Base-by-base conservation (phyloP, 306 rosid species). In the Cicer arietinum region DNA sequence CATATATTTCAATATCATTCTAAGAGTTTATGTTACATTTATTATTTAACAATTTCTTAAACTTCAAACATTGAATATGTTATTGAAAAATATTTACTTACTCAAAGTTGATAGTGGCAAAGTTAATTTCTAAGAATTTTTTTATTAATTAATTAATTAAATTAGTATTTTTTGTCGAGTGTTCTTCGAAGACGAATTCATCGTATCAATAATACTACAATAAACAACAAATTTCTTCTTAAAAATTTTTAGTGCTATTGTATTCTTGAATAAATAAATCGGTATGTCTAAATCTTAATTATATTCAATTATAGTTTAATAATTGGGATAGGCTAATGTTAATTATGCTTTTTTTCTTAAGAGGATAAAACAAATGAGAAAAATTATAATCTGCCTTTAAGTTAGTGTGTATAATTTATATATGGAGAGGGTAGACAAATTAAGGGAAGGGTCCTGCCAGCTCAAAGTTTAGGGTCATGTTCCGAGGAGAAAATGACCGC, bases 401-500 rank as follows among this genome's bases (percentile, higher is more conserved):
- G 51, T 64, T 79, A 37, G 54, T 41, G 44, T 44, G 40, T 43
- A 30, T 30, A 45, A 18, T 44, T 40, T 17, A 81, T 17, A 41
- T 50, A 50, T 7, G 61, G 56, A 42, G 48, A 66, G 72, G 57
- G 51, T 53, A 71, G 76, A 79, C 69, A 78, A 76, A 58, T 30
- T 30, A 30, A 39, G 20, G 47, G 65, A 52, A 59, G 59, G 59
- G 73, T 48, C 76, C 42, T 82, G 84, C 82, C 82, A 79, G 87
- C 77, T 30, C 83, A 79, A 84, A 82, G 74, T 81, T 76, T 84
- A 59, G 78, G 88, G 85, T 80, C 91, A 82, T 78, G 77, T 85
- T 85, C 78, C 84, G 50, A 85, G 79, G 80, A 80, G 66, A 65
- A 82, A 85, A 78, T 82, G 89, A 85, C 91, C 67, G 80, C 82